Percentiles rank a stretch among this genome's conserved stretches.
Conservation (phyloP, 2,329 filamentous ascomycete species). For the Talaromyces sp. region DNA sequence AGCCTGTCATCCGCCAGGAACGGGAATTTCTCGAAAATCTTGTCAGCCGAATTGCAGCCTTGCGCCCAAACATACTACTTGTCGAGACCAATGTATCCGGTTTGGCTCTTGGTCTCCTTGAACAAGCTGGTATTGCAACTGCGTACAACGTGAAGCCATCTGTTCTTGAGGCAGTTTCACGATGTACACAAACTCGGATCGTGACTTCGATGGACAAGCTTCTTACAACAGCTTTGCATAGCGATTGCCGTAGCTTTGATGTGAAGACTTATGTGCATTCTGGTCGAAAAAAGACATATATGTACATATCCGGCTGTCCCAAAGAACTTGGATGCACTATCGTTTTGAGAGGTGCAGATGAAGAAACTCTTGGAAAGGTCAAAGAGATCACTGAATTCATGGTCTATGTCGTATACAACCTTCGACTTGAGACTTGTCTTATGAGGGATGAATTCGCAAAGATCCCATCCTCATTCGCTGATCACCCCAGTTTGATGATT, state of each 20-base stretch:
- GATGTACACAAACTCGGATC: conserved; percentile 87
- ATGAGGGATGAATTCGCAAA: conserved; percentile 91
- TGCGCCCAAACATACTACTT: conserved; percentile 83
- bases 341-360: conserved; percentile 79
- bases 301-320: conserved; percentile 88
- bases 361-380: conserved; percentile 71
- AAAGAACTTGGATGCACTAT: conserved; percentile 94
- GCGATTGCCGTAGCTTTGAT: conserved; percentile 86
- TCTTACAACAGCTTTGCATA: conserved; percentile 70
- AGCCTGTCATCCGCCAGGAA: conserved; percentile 95
- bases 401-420: conserved; percentile 97
- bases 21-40: conserved; percentile 90
- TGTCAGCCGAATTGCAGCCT: conserved; percentile 84
- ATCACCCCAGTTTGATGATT: conserved; percentile 34
- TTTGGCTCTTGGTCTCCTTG: conserved; percentile 82
- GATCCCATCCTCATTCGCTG: conserved; percentile 66
- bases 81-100: conserved; percentile 92
- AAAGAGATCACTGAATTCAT: conserved; percentile 98
- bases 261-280: conserved; percentile 92
- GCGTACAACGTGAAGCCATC: conserved; percentile 96
- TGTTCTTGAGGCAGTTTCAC: conserved; percentile 90
- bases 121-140: conserved; percentile 86
- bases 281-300: conserved; percentile 87
- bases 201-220: conserved; percentile 96
- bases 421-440: conserved; percentile 91